Conservation (phyloP, 2,329 filamentous ascomycete species). For the Phaeophleospora eucalypticola region DNA sequence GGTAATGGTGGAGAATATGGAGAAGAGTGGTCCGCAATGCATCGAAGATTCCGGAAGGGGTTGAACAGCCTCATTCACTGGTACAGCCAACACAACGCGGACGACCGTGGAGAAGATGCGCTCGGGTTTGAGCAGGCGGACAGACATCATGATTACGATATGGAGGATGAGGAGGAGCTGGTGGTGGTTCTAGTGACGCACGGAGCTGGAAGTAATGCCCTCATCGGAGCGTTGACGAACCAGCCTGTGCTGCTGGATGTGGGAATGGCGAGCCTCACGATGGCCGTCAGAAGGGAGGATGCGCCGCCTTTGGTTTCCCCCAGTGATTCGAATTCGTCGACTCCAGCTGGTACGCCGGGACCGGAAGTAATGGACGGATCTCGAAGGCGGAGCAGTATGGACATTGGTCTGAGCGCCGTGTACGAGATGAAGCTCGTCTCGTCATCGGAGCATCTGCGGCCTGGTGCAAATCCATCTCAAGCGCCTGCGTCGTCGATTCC, state of each 20-base stretch:
- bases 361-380: constrained; percentile 22
- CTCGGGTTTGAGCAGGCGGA: constrained; percentile 34
- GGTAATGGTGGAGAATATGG: constrained; percentile 82
- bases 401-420: constrained; percentile 49
- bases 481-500: constrained; percentile 11
- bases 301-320: constrained; percentile 16
- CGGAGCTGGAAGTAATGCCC: constrained; percentile 89
- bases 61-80: constrained; percentile 75
- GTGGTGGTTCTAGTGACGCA: constrained; percentile 88
- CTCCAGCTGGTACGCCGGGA: constrained; percentile 3
- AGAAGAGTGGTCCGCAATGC: constrained; percentile 96
- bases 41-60: constrained; percentile 78
- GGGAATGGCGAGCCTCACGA: constrained; percentile 82
- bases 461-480: constrained; percentile 42
- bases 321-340: not conserved
- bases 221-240: constrained; percentile 87
- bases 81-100: constrained; percentile 57
- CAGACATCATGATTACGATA: constrained; percentile 29
- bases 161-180: constrained; percentile 63
- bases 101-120: constrained; percentile 32
- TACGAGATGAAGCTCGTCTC: constrained; percentile 74
- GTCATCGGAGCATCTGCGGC: constrained; percentile 67
- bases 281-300: constrained; percentile 64
- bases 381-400: constrained; percentile 39
- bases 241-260: constrained; percentile 90